Conservation (phyloP, 345 rosid genomes). For the Salix viminalis region DNA sequence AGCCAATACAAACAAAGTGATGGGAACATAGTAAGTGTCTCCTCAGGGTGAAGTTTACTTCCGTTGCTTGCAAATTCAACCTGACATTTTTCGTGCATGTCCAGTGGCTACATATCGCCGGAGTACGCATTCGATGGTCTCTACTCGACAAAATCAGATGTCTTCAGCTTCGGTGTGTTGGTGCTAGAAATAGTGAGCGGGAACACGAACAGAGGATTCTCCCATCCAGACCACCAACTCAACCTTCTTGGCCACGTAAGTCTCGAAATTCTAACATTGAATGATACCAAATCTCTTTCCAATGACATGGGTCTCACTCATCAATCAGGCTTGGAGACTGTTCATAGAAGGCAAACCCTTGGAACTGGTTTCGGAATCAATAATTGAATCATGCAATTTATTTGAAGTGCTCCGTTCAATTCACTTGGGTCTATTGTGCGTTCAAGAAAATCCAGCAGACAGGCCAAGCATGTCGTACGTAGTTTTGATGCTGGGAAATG, state of each 20-base stretch:
- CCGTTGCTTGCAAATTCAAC: neutral
- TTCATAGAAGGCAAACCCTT: neutral
- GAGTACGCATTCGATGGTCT: neutral
- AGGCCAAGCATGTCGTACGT: conserved; percentile 7
- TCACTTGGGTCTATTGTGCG: neutral
- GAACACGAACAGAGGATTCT: conserved; percentile 1
- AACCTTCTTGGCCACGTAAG: conserved; percentile 18
- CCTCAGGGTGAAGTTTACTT: neutral
- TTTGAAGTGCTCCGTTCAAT: neutral
- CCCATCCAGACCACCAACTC: neutral
- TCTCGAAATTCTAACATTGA: neutral
- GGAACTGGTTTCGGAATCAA: neutral
- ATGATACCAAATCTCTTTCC: neutral
- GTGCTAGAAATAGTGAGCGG: conserved; percentile 1
- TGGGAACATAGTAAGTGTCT: conserved; percentile 10
- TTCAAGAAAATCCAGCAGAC: neutral
- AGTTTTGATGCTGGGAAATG: conserved; percentile 1
- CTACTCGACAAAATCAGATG: conserved; percentile 2
- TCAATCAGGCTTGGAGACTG: neutral
- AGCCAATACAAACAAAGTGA: conserved; percentile 1
- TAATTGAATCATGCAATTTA: neutral
- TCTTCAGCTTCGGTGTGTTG: neutral
- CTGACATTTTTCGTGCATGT: neutral
- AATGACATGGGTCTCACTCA: neutral
- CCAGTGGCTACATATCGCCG: neutral